phyloP scores from a whole-genome alignment of 2,329 filamentous ascomycete species.

The Colletotrichum tabaci region DNA sequence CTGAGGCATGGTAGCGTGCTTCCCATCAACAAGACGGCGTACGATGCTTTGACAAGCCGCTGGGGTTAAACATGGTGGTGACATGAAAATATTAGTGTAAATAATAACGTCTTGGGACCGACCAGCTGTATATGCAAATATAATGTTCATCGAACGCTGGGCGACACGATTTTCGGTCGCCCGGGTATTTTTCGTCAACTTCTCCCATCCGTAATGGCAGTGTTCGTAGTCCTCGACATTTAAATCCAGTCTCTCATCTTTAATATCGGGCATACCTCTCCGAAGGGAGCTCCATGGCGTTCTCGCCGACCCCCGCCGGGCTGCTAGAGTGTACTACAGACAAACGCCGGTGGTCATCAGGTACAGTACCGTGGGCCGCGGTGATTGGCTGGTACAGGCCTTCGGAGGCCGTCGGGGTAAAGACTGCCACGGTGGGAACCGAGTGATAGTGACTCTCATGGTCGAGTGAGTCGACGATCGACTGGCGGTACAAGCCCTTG shows the following conservation, averaged over 20 bases:
- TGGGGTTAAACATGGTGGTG: constrained; percentile 10
- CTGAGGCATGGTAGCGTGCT: constrained; percentile 68
- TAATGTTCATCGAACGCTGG: neutral
- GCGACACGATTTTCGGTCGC: neutral
- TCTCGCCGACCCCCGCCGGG: neutral
- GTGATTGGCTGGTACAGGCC: neutral
- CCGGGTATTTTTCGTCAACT: neutral
- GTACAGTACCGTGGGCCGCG: neutral
- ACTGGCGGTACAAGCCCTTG: constrained; percentile 11
- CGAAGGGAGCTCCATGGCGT: neutral
- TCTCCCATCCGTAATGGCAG: neutral
- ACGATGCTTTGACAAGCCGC: constrained; percentile 50
- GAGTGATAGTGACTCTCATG: neutral
- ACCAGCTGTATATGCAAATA: neutral
- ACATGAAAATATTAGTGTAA: neutral
- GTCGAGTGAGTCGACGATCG: neutral
- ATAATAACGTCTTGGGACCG: neutral
- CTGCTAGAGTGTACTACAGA: constrained; percentile 3
- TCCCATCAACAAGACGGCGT: constrained; percentile 60
- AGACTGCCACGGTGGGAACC: neutral
- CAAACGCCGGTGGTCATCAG: neutral
- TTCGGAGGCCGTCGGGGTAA: neutral
- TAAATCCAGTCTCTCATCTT: neutral
- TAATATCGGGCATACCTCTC: neutral
- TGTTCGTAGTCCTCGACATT: neutral